Conservation (phyloP, 441 rosid genomes). For the Geranium incanum region DNA sequence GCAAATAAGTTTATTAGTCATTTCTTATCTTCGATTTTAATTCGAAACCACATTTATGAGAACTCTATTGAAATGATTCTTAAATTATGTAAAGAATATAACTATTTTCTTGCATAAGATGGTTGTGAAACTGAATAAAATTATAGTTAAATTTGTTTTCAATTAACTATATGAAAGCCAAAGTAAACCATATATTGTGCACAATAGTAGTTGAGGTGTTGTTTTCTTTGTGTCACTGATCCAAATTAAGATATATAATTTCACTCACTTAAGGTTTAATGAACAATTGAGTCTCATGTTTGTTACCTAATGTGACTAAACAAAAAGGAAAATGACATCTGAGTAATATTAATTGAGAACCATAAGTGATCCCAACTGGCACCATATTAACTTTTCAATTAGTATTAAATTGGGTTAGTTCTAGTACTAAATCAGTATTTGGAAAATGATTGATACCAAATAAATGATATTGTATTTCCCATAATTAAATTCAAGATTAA, state of each 20-base stretch:
- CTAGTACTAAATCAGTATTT: background rate
- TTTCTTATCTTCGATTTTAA: no score
- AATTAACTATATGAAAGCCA: background rate
- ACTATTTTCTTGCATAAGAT: no score
- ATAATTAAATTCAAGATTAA: background rate
- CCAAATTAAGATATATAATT: background rate
- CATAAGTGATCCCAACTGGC: background rate
- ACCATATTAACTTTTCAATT: background rate
- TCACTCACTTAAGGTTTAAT: background rate
- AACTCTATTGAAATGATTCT: no score
- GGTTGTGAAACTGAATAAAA: no score
- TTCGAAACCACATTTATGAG: no score
- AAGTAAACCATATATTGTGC: conserved; percentile 1
- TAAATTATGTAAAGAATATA: no score
- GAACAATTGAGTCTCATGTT: background rate
- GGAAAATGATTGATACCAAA: conserved; percentile 1
- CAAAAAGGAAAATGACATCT: conserved; percentile 2
- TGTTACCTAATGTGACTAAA: conserved; percentile 2
- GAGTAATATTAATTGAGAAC: background rate
- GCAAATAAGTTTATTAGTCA: no score
- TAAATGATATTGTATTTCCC: background rate
- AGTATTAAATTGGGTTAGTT: background rate
- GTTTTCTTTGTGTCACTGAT: background rate
- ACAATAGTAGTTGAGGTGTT: background rate
- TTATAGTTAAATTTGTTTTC: no score